Conservation (phyloP, 2,329 filamentous ascomycete genomes). For the Clonostachys chloroleuca region DNA sequence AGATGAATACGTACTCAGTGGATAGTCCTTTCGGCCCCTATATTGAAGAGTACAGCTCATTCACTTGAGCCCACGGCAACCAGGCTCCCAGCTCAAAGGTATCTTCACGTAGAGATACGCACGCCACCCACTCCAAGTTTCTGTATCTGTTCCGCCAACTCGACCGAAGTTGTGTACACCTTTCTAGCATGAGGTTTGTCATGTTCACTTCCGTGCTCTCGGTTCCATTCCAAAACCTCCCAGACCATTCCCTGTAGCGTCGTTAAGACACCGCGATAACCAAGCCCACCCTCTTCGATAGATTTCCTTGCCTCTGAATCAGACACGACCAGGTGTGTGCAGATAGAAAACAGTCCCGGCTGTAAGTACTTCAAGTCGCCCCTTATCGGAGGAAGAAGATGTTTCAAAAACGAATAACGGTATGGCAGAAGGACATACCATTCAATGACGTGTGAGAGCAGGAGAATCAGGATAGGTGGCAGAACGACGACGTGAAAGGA, state of each 20-base stretch:
- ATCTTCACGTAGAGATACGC: too few relatives aligned
- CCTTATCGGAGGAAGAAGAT: conserved; percentile 8
- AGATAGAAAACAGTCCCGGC: conserved; percentile 25
- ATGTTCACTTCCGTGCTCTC: too few relatives aligned
- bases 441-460: conserved; percentile 17
- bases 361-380: conserved; percentile 28
- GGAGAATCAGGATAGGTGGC: conserved; percentile 27
- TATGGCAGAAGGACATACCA: conserved; percentile 7
- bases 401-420: neutral
- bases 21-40: too few relatives aligned
- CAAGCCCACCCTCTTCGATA: conserved; percentile 33
- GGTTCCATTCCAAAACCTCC: conserved; percentile 34
- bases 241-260: conserved; percentile 34
- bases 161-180: too few relatives aligned
- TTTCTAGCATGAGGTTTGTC: too few relatives aligned
- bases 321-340: conserved; percentile 16
- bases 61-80: too few relatives aligned
- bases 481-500: conserved; percentile 19
- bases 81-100: too few relatives aligned
- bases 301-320: conserved; percentile 27
- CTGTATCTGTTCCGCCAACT: too few relatives aligned
- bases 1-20: too few relatives aligned
- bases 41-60: too few relatives aligned
- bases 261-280: conserved; percentile 27
- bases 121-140: too few relatives aligned